Conservation (phyloP, 2,329 filamentous ascomycete genomes). For the Amylocarpus encephaloides region DNA sequence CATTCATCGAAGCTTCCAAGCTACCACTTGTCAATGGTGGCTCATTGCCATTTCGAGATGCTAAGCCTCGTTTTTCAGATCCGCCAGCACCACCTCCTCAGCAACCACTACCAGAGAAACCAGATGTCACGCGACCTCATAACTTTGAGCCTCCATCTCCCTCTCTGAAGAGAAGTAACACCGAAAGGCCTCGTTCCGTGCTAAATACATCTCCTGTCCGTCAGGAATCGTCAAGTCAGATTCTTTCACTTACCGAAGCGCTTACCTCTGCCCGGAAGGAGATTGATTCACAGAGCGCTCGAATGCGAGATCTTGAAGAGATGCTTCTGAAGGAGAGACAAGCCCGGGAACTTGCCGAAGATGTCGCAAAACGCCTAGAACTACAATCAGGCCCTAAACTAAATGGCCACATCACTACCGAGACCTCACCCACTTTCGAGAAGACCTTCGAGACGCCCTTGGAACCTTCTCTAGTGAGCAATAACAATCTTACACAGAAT, state of each 20-base stretch:
- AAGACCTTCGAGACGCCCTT: slow-evolving; percentile 40
- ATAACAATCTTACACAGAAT: slow-evolving; percentile 5
- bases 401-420: slow-evolving; percentile 33
- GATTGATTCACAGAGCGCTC: slow-evolving; percentile 72
- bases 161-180: slow-evolving; percentile 67
- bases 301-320: slow-evolving; percentile 75
- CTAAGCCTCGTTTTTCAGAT: slow-evolving; percentile 82
- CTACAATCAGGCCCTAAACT: slow-evolving; percentile 43
- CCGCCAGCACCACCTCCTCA: slow-evolving; percentile 90
- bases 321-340: slow-evolving; percentile 72
- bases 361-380: slow-evolving; percentile 65
- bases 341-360: slow-evolving; percentile 78
- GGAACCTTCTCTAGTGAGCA: slow-evolving; percentile 27
- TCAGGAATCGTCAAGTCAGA: slow-evolving; percentile 60
- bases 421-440: slow-evolving; percentile 36
- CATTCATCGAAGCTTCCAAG: slow-evolving; percentile 43
- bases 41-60: slow-evolving; percentile 54
- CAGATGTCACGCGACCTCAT: slow-evolving; percentile 55
- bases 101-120: slow-evolving; percentile 89
- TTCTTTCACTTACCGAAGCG: slow-evolving; percentile 77
- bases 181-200: slow-evolving; percentile 63
- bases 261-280: slow-evolving; percentile 79
- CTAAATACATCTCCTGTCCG: slow-evolving; percentile 40
- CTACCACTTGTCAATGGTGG: slow-evolving; percentile 40
- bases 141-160: slow-evolving; percentile 43